Evolutionary conservation across 805 yeast species (phyloP), one percentile per base, ranked within the genome.

Genomic region (Jamesozyma rosinii): DNA sequence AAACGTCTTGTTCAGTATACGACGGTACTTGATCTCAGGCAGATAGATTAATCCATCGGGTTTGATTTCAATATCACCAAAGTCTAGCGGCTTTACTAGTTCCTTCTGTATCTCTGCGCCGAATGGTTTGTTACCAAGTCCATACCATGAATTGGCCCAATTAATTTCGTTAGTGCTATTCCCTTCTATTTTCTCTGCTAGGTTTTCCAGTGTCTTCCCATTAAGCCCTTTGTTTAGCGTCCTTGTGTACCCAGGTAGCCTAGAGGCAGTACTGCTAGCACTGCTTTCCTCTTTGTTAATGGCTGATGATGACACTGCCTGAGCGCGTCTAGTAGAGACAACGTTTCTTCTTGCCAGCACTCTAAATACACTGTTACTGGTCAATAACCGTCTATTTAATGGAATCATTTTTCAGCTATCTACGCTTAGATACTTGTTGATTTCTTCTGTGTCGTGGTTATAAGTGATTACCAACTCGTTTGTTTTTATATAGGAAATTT

Each of bases 1-100:
- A 69, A 92, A 90, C 0, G 97, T 94, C 32, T 72, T 72, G 64
- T 90, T 90, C 51, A 92, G 65, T 19, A 89, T 81, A 37, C 98
- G 74, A 50, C 98, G 76, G 60, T 92, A 92, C 60, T 90, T 90
- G 65, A 92, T 92, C 61, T 92, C 98, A 0, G 98, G 98, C 37
- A 92, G 68, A 55, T 86, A 92, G 6, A 92, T 63, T 40, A 92
- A 68, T 14, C 97, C 97, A 61, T 92, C 98, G 0, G 97, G 97
- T 47, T 90, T 92, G 50, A 92, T 83, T 61, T 92, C 98, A 41
- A 92, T 79, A 52, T 90, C 97, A 22, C 72, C 72, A 5, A 76
- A 71, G 0, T 71, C 73, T n/a, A 92, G 58, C 0, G 81, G 75
- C 5, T 80, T 75, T 42, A 78, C 59, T 15, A 92, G 66, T n/a